Evolutionary conservation across 208 protist genomes (phyloP).

Genomic region (Wallacemonas sp.): DNA sequence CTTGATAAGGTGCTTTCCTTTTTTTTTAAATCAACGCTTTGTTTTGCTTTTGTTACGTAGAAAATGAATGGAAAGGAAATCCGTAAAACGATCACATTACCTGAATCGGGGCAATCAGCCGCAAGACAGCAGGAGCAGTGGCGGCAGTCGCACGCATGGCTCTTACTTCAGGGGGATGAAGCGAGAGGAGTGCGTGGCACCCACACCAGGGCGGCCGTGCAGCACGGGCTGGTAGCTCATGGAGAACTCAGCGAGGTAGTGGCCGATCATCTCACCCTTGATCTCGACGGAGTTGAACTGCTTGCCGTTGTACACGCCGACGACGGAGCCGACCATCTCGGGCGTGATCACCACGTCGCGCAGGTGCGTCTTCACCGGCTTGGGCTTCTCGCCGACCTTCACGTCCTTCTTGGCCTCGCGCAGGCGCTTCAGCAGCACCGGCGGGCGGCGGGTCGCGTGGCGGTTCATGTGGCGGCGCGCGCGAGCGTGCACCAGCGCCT

Average conservation of each 20-base stretch:
- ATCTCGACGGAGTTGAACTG: conserved; percentile 99
- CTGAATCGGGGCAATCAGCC: conserved; percentile 5
- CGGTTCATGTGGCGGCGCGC: conserved; percentile 95
- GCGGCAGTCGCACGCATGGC: no score
- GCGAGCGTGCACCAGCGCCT: conserved; percentile 93
- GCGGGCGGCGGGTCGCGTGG: conserved; percentile 90
- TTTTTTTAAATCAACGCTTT: conserved; percentile 14
- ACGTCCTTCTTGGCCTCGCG: conserved; percentile 96
- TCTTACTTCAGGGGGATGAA: conserved; percentile 89
- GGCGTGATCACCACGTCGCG: conserved; percentile 99
- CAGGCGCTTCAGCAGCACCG: conserved; percentile 97
- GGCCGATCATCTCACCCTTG: conserved; percentile 99
- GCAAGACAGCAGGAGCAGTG: no score
- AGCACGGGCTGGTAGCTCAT: conserved; percentile 98
- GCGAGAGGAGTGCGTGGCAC: conserved; percentile 95
- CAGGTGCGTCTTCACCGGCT: conserved; percentile 99
- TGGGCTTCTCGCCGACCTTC: conserved; percentile 97
- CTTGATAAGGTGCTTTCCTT: no score
- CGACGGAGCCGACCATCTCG: conserved; percentile 99
- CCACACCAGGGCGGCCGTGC: conserved; percentile 99
- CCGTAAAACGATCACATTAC: conserved; percentile 14
- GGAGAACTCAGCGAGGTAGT: conserved; percentile 99
- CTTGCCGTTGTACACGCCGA: conserved; percentile 99
- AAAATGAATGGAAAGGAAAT: conserved; percentile 13
- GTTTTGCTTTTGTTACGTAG: background rate